Base-by-base conservation (phyloP, 176 grass and related monocot species). In the Tuctoria greenei region DNA sequence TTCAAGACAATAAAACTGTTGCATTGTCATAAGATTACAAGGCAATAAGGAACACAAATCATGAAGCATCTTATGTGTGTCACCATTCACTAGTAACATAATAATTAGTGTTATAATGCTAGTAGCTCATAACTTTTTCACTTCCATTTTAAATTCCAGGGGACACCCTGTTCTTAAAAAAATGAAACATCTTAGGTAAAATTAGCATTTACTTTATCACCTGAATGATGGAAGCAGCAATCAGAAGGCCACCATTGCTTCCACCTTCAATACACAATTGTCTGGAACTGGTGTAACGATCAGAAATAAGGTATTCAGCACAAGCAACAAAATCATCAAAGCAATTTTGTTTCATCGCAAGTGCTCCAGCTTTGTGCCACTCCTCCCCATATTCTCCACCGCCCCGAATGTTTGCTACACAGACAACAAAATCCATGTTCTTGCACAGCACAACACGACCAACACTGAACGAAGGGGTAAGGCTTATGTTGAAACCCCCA, bases 301-400 rank as follows among this genome's bases (percentile, higher is more conserved):
- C 49, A 65, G 86, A 88, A 81, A 94, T 83, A 71, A 98, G 91
- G 44, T 82, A 87, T 70, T 94, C 95, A 36, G 84, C 91, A 86
- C 78, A 80, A 45, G 95, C 79, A 86, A 86, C 79, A 49, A 98
- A 98, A 64, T 98, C 95, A 58, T 98, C 91, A 84, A 98, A 98
- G 85, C 88, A 91, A 83, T 98, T 98, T 78, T 98, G 95, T 78
- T 98, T 98, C 61, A 77, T 76, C 20, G 78, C 83, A 83, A 94
- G 91, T 34, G 91, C 86, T 72, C 95, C 95, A 47, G 95, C 86
- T 87, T 98, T 98, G 67, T 98, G 95, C 95, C 95, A 98, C 47
- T 98, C 91, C 80, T 98, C 95, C 24, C 95, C 95, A 87, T 98
- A 98, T 78, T 98, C 95, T 35, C 95, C 95, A 46, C 95, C 95